Base-by-base conservation (phyloP, 495 filamentous ascomycete species). In the Podospora pseudopauciseta region DNA sequence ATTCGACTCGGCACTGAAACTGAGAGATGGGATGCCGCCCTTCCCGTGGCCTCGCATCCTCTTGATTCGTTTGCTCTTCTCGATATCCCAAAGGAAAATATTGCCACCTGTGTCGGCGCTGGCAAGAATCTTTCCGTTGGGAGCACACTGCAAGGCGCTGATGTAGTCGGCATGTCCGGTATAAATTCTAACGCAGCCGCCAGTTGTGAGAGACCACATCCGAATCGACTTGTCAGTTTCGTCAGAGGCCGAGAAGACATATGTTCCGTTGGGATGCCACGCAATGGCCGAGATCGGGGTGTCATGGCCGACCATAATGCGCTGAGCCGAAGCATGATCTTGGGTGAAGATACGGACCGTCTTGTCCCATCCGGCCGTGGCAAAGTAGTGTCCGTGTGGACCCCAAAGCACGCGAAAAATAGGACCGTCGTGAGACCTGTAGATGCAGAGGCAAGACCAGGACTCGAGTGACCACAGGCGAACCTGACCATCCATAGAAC, bases 351-450 rank as follows among this genome's bases (percentile, higher is more conserved):
- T 82, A 18, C 95, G 89, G 9, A 93, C 92, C 2, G 93, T 96
- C 75, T 91, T 92, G 75, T 99, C 95, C 75, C 90, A 88, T 5
- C 90, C 91, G 4, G 87, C 90, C 19, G 91, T 91, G n/a, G 89
- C 86, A 76, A 99, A 99, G 79, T 98, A 99, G 76, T 97, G 93
- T 4, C 96, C 95, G 66, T 91, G 93, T 0, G 96, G 96, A n/a
- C 91, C 89, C 90, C 93, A 99, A 19, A 86, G 85, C 4, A 97
- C 82, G 68, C 94, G 91, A 87, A 92, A 95, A 18, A 98, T 88
- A 0, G 94, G 93, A 16, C 89, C 89, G 67, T 95, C 89, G 70
- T 97, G 94, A 19, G 90, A 91, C 76, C 92, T 96, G 81, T 97
- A 99, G 16, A 95, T 87, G 59, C 96, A 94, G 68, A 98, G 85